Evolutionary conservation across 495 filamentous ascomycete genomes (phyloP), one percentile per base, ranked within the genome.

Genomic region (Xylaria palmicola): DNA sequence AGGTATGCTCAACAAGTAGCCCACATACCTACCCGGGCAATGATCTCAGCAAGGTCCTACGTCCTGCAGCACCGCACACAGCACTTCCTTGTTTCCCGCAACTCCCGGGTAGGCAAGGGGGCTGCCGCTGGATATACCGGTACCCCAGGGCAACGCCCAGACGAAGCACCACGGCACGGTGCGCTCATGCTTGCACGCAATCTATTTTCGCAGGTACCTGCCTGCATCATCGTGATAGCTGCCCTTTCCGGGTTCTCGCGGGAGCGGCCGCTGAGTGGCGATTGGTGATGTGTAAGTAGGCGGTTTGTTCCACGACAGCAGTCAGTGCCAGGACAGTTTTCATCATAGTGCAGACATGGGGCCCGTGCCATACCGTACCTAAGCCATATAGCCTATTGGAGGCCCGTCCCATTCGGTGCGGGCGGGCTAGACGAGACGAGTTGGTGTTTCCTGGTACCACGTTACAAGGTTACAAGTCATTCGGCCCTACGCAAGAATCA

Each of bases 401-500:
- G 19, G 27, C 5, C 50, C 4, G 8, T 15, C 34, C 53, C 6
- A 22, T 55, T 41, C 32, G 52, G 34, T 43, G 10, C 19, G 20
- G 41, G 10, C 19, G 20, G 41, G 51, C 34, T 41, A 22, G 53
- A 22, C 10, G 27, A 44, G 34, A 43, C 37, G n/a, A n/a, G n/a
- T n/a, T n/a, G 53, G 13, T n/a, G 36, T 40, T 40, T 29, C 53
- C 39, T 56, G 26, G 39, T 34, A 13, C 32, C 32, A 36, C 13
- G 34, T 29, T 20, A 51, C 29, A n/a, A n/a, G n/a, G 48, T 34
- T 51, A 32, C 24, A 34, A 24, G 53, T 56, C n/a, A 56, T 56
- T 56, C 53, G 53, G 53, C 53, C 53, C 53, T 56, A 56, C 53
- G 39, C 37, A 29, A 12, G 36, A 40, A 44, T 56, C 37, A 22